A percentile compares a stretch with the other conserved stretches of the same genome.
Conservation (phyloP, 495 filamentous ascomycete genomes). For the Oidiodendron maius region DNA sequence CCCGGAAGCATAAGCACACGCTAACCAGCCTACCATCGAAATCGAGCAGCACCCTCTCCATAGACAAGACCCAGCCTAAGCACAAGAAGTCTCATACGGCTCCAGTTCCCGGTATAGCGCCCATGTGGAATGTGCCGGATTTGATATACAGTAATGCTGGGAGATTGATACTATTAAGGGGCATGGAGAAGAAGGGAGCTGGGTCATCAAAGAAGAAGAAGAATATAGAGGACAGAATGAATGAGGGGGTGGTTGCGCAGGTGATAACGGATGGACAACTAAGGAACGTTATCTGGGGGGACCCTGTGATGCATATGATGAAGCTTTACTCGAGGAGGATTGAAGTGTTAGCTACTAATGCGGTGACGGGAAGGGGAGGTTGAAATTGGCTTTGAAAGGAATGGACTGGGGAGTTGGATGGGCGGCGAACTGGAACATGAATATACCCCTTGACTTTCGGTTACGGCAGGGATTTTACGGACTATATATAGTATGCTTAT, state of each 20-base stretch:
- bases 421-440: too few relatives aligned
- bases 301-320: slow-evolving; percentile 76
- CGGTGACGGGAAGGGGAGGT: slow-evolving; percentile 43
- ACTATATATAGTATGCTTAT: too few relatives aligned
- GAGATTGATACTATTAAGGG: slow-evolving; percentile 52
- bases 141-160: slow-evolving; percentile 61
- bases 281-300: slow-evolving; percentile 65
- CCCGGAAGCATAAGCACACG: slow-evolving; percentile 8
- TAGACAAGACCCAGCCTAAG: slow-evolving; percentile 6
- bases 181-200: slow-evolving; percentile 24
- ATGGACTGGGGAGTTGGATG: too few relatives aligned
- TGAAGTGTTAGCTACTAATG: slow-evolving; percentile 58
- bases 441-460: too few relatives aligned
- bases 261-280: slow-evolving; percentile 59
- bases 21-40: not conserved
- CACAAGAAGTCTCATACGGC: slow-evolving; percentile 9
- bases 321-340: slow-evolving; percentile 63
- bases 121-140: slow-evolving; percentile 56
- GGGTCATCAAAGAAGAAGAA: slow-evolving; percentile 8
- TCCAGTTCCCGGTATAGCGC: slow-evolving; percentile 12
- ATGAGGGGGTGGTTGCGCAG: slow-evolving; percentile 40
- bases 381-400: not conserved
- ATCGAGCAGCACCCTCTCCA: slow-evolving; percentile 13
- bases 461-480: too few relatives aligned
- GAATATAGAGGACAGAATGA: slow-evolving; percentile 35